Conservation (phyloP, 495 filamentous ascomycete species). For the Xylona heveae region DNA sequence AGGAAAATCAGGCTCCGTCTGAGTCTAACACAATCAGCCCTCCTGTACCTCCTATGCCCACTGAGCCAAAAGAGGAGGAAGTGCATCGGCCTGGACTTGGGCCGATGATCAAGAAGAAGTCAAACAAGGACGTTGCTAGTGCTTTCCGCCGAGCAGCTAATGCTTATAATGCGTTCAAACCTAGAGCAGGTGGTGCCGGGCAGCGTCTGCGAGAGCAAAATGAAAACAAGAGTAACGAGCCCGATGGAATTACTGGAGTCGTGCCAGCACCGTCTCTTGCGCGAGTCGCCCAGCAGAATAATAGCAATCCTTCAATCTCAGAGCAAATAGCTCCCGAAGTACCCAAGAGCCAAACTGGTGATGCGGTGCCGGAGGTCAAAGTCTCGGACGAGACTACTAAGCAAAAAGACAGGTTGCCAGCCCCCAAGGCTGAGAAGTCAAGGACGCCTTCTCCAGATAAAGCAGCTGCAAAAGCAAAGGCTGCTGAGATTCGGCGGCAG, state of each 20-base stretch:
- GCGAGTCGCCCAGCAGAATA: slow-evolving; percentile 9
- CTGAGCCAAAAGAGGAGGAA: slow-evolving; percentile 9
- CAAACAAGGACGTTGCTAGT: slow-evolving; percentile 46
- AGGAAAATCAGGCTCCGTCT: too few relatives aligned
- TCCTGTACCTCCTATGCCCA: too few relatives aligned
- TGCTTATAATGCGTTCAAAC: slow-evolving; percentile 67
- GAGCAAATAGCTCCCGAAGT: slow-evolving; percentile 8
- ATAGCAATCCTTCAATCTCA: slow-evolving; percentile 6
- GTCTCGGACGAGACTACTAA: slow-evolving; percentile 18
- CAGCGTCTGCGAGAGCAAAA: slow-evolving; percentile 39
- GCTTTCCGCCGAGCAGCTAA: slow-evolving; percentile 69
- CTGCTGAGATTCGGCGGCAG: slow-evolving; percentile 20
- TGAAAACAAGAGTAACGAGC: slow-evolving; percentile 33
- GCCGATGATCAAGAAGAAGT: slow-evolving; percentile 74
- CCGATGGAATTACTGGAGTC: slow-evolving; percentile 75
- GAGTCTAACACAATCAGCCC: too few relatives aligned
- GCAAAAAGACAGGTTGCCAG: slow-evolving; percentile 12
- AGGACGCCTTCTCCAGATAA: slow-evolving; percentile 8
- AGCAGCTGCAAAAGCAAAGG: slow-evolving; percentile 17
- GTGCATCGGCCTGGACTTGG: slow-evolving; percentile 56
- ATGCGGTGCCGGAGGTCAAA: slow-evolving; percentile 27
- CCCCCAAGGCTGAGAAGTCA: slow-evolving; percentile 13
- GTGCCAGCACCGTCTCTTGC: slow-evolving; percentile 45
- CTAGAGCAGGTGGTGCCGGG: slow-evolving; percentile 59
- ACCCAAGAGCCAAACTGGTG: slow-evolving; percentile 13